phyloP scores from a whole-genome alignment of 768 basidiomycete species.

The Termitomyces sp. region DNA sequence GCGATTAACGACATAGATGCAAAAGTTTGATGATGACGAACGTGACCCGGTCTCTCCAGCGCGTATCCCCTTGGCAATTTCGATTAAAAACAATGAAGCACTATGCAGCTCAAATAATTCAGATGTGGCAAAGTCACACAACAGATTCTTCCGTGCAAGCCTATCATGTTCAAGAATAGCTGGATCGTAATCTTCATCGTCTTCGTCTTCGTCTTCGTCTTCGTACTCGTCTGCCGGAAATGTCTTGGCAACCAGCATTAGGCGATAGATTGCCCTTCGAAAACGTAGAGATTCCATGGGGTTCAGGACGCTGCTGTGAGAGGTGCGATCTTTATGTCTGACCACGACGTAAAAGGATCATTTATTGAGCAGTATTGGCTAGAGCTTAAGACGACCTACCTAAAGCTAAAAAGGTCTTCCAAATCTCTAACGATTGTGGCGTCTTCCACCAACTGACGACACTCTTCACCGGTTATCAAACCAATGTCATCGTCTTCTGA shows the following conservation, averaged over 20 bases:
- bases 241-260: slow-evolving; percentile 12
- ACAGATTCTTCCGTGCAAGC: slow-evolving; percentile 7
- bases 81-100: slow-evolving; percentile 11
- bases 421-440: slow-evolving; percentile 21
- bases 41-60: neutral
- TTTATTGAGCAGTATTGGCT: neutral
- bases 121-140: slow-evolving; percentile 6
- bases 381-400: slow-evolving; percentile 19
- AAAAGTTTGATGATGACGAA: neutral
- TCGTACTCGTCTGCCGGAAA: slow-evolving; percentile 6
- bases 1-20: neutral
- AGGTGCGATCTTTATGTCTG: slow-evolving; percentile 34
- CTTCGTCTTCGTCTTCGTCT: neutral
- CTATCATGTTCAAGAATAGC: neutral
- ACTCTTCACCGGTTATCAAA: slow-evolving; percentile 18
- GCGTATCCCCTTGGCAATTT: slow-evolving; percentile 6
- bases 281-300: slow-evolving; percentile 24
- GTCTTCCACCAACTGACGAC: slow-evolving; percentile 16
- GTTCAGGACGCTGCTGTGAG: slow-evolving; percentile 23
- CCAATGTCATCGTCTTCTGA: slow-evolving; percentile 12
- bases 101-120: slow-evolving; percentile 14
- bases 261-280: slow-evolving; percentile 14
- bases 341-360: slow-evolving; percentile 12
- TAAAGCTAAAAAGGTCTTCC: slow-evolving; percentile 35
- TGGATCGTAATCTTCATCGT: slow-evolving; percentile 4